Conservation (phyloP, 129 eudicot genomes). For the Flaveria robusta region DNA sequence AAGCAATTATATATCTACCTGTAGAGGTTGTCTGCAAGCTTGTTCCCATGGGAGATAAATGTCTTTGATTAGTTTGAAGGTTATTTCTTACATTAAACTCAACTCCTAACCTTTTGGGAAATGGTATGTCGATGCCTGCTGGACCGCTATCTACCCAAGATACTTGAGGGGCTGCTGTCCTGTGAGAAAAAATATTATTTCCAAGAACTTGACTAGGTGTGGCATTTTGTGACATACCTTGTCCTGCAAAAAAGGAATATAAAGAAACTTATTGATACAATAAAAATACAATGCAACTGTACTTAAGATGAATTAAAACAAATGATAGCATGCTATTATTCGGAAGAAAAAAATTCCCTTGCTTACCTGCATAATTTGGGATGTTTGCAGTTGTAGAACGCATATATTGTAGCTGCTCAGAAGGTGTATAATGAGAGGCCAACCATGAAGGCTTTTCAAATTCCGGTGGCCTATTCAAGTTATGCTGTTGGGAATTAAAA, state of each 20-base stretch:
- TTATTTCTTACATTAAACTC: slow-evolving; percentile 32
- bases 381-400: slow-evolving; percentile 26
- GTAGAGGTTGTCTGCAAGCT: slow-evolving; percentile 39
- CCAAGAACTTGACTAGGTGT: slow-evolving; percentile 30
- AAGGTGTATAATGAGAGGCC: slow-evolving; percentile 25
- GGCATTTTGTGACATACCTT: slow-evolving; percentile 27
- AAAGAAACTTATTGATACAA: background rate
- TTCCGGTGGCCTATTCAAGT: slow-evolving; percentile 25
- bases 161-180: slow-evolving; percentile 31
- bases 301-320: background rate
- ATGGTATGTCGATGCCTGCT: slow-evolving; percentile 34
- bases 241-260: slow-evolving; percentile 27
- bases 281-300: background rate
- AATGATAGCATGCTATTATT: background rate
- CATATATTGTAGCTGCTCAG: slow-evolving; percentile 29
- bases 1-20: slow-evolving; percentile 24
- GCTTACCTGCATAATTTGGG: slow-evolving; percentile 40
- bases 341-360: slow-evolving; percentile 9
- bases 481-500: slow-evolving; percentile 26
- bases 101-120: slow-evolving; percentile 62
- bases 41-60: slow-evolving; percentile 30
- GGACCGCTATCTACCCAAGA: slow-evolving; percentile 25
- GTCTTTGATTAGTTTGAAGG: slow-evolving; percentile 32
- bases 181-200: slow-evolving; percentile 34
- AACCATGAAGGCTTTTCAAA: slow-evolving; percentile 30